Evolutionary conservation across 2,329 filamentous ascomycete genomes (phyloP).

Genomic region (Aspergillus texensis): DNA sequence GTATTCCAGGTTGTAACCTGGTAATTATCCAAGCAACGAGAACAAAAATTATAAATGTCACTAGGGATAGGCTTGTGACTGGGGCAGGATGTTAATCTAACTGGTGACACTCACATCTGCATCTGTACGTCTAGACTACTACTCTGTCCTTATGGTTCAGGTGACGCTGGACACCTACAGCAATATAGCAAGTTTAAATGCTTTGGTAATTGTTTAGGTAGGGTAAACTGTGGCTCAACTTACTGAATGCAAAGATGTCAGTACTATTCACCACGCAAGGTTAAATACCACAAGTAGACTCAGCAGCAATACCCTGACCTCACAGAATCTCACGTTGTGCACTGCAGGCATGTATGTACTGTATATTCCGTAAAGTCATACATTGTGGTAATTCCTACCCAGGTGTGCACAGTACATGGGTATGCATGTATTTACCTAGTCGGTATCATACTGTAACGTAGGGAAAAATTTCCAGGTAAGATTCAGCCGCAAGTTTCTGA

Average conservation of each 20-base stretch:
- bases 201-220: background rate
- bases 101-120: background rate
- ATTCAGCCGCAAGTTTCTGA: background rate
- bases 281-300: background rate
- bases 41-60: background rate
- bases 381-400: too few species aligned
- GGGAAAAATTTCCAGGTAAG: background rate
- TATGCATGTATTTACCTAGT: background rate
- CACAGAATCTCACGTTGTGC: conserved; percentile 2
- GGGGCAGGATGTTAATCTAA: conserved; percentile 5
- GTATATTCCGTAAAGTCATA: too few species aligned
- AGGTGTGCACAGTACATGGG: too few species aligned
- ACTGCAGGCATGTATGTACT: background rate
- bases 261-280: background rate
- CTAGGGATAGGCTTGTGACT: conserved; percentile 9
- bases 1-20: background rate
- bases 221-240: background rate
- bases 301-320: background rate
- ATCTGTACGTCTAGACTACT: background rate
- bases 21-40: background rate
- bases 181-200: background rate
- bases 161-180: background rate
- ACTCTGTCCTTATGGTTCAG: background rate
- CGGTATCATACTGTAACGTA: conserved; percentile 4
- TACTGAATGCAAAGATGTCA: background rate